phyloP scores from a whole-genome alignment of 1,284 basidiomycete species.

The Vanrija sp. region DNA sequence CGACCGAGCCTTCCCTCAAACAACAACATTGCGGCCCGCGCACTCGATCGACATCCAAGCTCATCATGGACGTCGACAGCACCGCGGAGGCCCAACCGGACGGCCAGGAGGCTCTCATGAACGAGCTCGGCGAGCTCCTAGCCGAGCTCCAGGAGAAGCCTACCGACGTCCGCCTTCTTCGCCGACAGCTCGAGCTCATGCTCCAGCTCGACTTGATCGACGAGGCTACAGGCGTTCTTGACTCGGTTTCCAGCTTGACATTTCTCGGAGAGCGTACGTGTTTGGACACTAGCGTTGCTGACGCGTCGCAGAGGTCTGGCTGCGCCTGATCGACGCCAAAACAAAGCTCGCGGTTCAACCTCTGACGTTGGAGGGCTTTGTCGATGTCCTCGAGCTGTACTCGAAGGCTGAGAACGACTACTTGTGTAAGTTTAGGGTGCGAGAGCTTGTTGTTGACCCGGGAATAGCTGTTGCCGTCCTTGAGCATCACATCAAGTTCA shows the following conservation, averaged over 20 bases:
- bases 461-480: conserved; percentile 65
- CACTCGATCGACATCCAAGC: too few species aligned
- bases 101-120: conserved; percentile 7
- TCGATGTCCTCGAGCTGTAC: conserved; percentile 63
- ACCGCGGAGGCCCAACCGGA: too few species aligned
- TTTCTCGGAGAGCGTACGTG: conserved; percentile 37
- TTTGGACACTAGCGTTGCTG: too few species aligned
- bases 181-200: conserved; percentile 33
- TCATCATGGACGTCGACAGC: conserved; percentile 4
- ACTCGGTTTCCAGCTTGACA: conserved; percentile 14
- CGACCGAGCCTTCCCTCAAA: too few species aligned
- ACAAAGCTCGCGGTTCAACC: conserved; percentile 4
- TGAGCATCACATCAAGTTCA: conserved; percentile 63
- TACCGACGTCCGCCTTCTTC: conserved; percentile 28
- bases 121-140: conserved; percentile 27
- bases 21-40: too few species aligned
- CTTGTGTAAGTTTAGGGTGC: conserved; percentile 59
- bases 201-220: conserved; percentile 20
- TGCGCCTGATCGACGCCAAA: conserved; percentile 25
- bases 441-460: conserved; percentile 5
- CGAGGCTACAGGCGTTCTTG: conserved; percentile 21
- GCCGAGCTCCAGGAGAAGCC: conserved; percentile 25
- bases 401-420: conserved; percentile 71
- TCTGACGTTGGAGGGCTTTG: conserved; percentile 51
- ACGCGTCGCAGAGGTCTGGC: conserved; percentile 29